phyloP scores from a whole-genome alignment of 768 basidiomycete species.

The Tricholoma flavovirens region DNA sequence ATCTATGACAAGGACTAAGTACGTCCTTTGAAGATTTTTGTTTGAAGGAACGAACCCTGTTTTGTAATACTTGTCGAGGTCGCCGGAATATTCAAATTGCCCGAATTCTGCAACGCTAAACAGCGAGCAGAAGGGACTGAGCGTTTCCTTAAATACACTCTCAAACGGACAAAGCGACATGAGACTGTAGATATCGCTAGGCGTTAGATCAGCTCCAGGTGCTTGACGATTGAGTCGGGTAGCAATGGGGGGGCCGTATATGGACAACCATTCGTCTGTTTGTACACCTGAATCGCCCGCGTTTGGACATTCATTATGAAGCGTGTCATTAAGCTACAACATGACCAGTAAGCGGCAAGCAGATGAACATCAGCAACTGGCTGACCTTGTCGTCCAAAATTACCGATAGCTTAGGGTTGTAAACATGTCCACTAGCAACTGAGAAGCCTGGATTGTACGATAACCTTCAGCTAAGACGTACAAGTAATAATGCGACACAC shows the following conservation, averaged over 20 bases:
- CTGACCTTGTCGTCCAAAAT: slow-evolving; percentile 53
- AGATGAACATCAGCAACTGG: neutral
- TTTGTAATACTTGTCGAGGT: slow-evolving; percentile 74
- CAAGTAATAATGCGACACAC: slow-evolving; percentile 24
- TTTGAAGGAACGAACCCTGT: slow-evolving; percentile 49
- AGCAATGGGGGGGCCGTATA: slow-evolving; percentile 51
- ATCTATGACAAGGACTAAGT: slow-evolving; percentile 30
- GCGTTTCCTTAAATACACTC: slow-evolving; percentile 43
- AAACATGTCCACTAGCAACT: slow-evolving; percentile 38
- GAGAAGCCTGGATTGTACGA: slow-evolving; percentile 48
- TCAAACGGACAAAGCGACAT: slow-evolving; percentile 80
- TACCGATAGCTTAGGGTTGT: slow-evolving; percentile 47
- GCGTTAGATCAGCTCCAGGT: slow-evolving; percentile 54
- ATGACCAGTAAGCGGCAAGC: neutral
- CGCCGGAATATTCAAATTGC: slow-evolving; percentile 62
- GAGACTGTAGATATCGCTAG: slow-evolving; percentile 50
- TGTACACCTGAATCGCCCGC: slow-evolving; percentile 39
- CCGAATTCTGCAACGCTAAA: slow-evolving; percentile 61
- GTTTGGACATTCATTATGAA: slow-evolving; percentile 61
- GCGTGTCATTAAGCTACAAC: slow-evolving; percentile 54
- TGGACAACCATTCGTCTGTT: slow-evolving; percentile 47
- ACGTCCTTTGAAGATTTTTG: neutral
- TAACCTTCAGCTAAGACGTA: neutral
- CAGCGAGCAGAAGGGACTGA: slow-evolving; percentile 68
- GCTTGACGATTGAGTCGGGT: slow-evolving; percentile 54